Conservation (phyloP, 306 rosid species). For the Sophora flavescens region DNA sequence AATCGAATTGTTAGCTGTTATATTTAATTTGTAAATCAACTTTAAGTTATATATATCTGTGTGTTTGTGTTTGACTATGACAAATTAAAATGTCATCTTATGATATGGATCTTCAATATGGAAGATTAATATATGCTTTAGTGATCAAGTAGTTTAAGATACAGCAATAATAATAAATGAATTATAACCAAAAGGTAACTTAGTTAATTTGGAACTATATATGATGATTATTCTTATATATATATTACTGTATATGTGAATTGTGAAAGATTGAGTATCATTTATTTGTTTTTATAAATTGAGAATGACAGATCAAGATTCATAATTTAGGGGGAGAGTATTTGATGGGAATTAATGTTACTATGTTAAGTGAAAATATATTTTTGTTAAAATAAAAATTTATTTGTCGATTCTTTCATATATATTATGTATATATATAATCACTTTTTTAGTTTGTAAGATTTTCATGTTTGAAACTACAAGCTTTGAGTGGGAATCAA, state of each 20-base stretch:
- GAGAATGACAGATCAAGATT: background rate
- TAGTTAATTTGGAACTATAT: background rate
- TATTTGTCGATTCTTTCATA: background rate
- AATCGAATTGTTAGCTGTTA: no score
- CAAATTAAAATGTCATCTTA: conserved; percentile 2
- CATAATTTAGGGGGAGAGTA: background rate
- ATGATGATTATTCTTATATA: background rate
- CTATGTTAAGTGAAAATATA: background rate
- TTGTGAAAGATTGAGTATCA: background rate
- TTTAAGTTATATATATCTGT: no score
- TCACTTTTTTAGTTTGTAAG: no score
- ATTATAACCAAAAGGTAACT: background rate
- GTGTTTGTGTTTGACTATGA: no score
- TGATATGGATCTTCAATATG: background rate
- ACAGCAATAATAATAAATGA: background rate
- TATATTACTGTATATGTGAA: background rate
- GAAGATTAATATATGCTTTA: background rate
- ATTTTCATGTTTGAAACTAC: no score
- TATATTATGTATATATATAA: background rate
- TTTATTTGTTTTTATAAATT: background rate
- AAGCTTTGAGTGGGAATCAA: no score
- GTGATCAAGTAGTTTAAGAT: background rate
- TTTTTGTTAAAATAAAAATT: conserved; percentile 11
- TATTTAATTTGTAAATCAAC: no score
- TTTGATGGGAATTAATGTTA: background rate